Percentiles rank a stretch among this genome's conserved stretches.
These are phyloP conservation scores for Arabidopsis hybrid DNA, from an alignment of 441 rosid genomes.

Conservation along the genomic window DNA sequence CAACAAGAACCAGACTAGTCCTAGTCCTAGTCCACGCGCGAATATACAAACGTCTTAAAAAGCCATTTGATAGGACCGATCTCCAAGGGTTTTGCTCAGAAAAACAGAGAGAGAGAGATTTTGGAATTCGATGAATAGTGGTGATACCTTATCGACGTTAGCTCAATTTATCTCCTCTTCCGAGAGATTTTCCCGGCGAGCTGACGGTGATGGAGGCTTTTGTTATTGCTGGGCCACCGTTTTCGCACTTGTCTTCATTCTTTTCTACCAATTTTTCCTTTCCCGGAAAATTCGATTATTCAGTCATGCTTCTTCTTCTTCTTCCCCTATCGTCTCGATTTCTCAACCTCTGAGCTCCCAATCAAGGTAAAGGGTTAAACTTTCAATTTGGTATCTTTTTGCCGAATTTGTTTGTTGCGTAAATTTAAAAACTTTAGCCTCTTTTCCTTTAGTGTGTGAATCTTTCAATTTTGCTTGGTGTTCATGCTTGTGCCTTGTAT, in stretches of 20 bases:
- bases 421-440: slow-evolving; percentile 14
- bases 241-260: slow-evolving; percentile 46
- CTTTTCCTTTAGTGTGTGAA: neutral
- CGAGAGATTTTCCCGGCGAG: slow-evolving; percentile 29
- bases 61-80: slow-evolving; percentile 1
- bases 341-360: slow-evolving; percentile 40
- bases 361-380: slow-evolving; percentile 43
- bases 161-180: slow-evolving; percentile 38
- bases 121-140: slow-evolving; percentile 37
- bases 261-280: slow-evolving; percentile 45
- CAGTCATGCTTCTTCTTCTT: slow-evolving; percentile 22
- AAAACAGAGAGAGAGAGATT: neutral
- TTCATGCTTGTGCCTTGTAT: slow-evolving; percentile 24
- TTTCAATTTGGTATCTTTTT: neutral
- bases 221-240: slow-evolving; percentile 53
- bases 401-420: neutral
- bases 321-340: slow-evolving; percentile 37
- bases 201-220: slow-evolving; percentile 40
- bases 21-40: slow-evolving; percentile 30
- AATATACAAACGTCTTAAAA: neutral
- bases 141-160: slow-evolving; percentile 14
- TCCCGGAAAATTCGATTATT: slow-evolving; percentile 27
- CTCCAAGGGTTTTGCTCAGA: slow-evolving; percentile 15
- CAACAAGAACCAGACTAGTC: slow-evolving; percentile 5
- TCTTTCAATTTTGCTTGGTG: neutral